Percentiles rank a stretch among this genome's conserved stretches.
Conservation (phyloP, 148 eudicot species). For the Diospyros kaki region DNA sequence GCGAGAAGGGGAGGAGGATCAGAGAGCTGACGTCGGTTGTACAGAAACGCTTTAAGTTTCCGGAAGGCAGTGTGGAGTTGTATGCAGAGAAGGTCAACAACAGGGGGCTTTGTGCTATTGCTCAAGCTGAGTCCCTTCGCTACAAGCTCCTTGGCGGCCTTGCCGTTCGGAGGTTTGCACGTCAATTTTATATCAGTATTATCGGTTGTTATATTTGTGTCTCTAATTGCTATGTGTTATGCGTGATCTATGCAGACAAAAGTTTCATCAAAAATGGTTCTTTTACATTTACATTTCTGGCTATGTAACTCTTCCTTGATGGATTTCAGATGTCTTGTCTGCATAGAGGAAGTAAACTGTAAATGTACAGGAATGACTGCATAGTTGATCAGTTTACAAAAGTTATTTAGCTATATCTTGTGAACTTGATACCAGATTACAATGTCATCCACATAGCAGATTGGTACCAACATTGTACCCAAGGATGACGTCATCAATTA, state of each 20-base stretch:
- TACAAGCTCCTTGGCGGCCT: constrained; percentile 70
- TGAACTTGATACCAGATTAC: too few relatives aligned
- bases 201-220: background rate
- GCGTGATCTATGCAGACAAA: too few relatives aligned
- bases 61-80: constrained; percentile 50
- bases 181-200: background rate
- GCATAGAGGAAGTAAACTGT: too few relatives aligned
- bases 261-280: too few relatives aligned
- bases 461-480: constrained; percentile 55
- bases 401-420: background rate
- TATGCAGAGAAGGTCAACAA: constrained; percentile 63
- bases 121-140: constrained; percentile 63
- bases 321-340: too few relatives aligned
- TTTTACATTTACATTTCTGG: too few relatives aligned
- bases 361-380: too few relatives aligned
- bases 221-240: too few relatives aligned
- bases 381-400: too few relatives aligned
- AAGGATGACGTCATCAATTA: constrained; percentile 41
- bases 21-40: constrained; percentile 55
- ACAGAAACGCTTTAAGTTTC: constrained; percentile 57
- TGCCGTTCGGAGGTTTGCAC: constrained; percentile 47
- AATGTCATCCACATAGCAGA: constrained; percentile 31
- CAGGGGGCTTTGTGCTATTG: constrained; percentile 62
- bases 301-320: too few relatives aligned
- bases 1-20: constrained; percentile 64